Conservation (phyloP, 176 grass and related monocot species). For the Zea luxurians region DNA sequence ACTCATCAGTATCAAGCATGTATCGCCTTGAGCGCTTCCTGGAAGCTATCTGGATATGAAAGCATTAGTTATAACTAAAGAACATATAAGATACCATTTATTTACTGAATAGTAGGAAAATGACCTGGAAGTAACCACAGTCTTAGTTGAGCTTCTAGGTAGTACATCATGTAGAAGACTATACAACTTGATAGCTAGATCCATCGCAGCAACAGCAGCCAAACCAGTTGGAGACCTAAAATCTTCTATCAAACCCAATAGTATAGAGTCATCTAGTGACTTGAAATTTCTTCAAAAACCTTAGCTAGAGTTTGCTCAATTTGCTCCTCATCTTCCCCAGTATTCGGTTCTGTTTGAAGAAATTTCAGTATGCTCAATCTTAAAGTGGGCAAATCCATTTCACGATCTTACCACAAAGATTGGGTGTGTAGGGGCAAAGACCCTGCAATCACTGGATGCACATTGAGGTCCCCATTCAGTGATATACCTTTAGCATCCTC, state of each 20-base stretch:
- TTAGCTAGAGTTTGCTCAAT: conserved; percentile 79
- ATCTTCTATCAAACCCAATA: conserved; percentile 72
- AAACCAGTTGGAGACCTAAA: conserved; percentile 79
- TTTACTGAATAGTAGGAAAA: conserved; percentile 28
- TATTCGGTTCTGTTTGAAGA: conserved; percentile 77
- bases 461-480: too few species aligned
- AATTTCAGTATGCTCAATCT: too few species aligned
- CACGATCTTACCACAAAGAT: too few species aligned
- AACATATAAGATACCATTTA: conserved; percentile 6
- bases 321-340: conserved; percentile 90
- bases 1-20: conserved; percentile 96
- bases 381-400: too few species aligned
- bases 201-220: conserved; percentile 60
- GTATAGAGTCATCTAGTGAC: conserved; percentile 74
- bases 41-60: conserved; percentile 66
- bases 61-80: neutral
- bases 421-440: too few species aligned
- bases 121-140: conserved; percentile 95
- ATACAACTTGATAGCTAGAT: conserved; percentile 85
- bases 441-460: too few species aligned
- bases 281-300: conserved; percentile 98
- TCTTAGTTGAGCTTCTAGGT: conserved; percentile 91
- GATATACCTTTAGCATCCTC: too few species aligned
- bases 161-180: conserved; percentile 93
- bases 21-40: conserved; percentile 84